Conservation (phyloP, 768 basidiomycete species). For the Paxillus rubicundulus region DNA sequence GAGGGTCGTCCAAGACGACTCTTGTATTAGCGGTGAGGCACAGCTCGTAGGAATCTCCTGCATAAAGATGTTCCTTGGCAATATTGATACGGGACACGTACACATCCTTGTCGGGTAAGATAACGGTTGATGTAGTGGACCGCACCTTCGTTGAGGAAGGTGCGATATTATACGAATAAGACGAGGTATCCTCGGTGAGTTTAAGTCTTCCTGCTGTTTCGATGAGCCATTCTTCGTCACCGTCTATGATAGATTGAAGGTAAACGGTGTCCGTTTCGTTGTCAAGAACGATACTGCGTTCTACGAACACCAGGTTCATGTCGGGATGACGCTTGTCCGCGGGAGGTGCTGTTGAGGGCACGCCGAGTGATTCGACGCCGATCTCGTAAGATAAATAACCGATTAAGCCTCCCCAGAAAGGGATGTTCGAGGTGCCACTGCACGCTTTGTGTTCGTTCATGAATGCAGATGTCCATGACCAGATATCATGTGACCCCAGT, state of each 20-base stretch:
- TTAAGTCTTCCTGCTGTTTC: conserved; percentile 33
- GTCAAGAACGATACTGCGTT: conserved; percentile 75
- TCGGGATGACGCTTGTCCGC: conserved; percentile 55
- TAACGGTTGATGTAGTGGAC: conserved; percentile 32
- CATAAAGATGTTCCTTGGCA: conserved; percentile 71
- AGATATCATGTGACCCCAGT: conserved; percentile 54
- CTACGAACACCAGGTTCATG: conserved; percentile 73
- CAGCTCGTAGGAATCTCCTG: conserved; percentile 91
- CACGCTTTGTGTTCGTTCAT: conserved; percentile 52
- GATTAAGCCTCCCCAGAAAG: conserved; percentile 84
- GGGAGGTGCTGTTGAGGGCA: conserved; percentile 36
- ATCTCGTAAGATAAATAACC: conserved; percentile 81
- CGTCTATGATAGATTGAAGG: conserved; percentile 61
- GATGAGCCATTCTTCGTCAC: conserved; percentile 61
- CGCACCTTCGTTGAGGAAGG: conserved; percentile 27
- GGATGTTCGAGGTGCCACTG: conserved; percentile 51
- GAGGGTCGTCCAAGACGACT: conserved; percentile 45
- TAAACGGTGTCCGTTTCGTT: conserved; percentile 45
- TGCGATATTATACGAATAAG: conserved; percentile 8
- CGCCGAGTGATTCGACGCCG: conserved; percentile 56
- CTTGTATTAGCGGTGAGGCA: conserved; percentile 79
- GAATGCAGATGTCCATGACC: conserved; percentile 74
- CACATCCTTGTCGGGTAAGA: conserved; percentile 50
- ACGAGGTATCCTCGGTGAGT: conserved; percentile 8
- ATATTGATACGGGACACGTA: conserved; percentile 70